Evolutionary conservation across 2,329 filamentous ascomycete genomes (phyloP).

Genomic region (Fusarium musae): DNA sequence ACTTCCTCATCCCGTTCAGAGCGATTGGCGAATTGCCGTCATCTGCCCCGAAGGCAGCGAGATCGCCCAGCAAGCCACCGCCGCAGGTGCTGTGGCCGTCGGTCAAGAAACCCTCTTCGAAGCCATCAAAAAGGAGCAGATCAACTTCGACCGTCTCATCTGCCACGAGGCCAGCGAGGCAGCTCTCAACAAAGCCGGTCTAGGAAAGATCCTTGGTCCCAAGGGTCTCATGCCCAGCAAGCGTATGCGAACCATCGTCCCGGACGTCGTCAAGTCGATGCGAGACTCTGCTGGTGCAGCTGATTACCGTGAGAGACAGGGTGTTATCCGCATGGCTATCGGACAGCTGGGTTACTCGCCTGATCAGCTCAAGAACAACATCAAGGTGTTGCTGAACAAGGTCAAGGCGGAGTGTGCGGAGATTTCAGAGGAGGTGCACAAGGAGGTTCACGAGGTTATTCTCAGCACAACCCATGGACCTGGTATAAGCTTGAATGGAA

Average conservation of each 20-base stretch:
- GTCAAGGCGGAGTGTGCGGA: slow-evolving; percentile 82
- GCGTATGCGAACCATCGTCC: slow-evolving; percentile 90
- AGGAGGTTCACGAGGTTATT: slow-evolving; percentile 70
- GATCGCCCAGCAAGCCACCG: slow-evolving; percentile 76
- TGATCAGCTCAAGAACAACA: slow-evolving; percentile 84
- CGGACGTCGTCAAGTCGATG: slow-evolving; percentile 79
- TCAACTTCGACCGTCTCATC: slow-evolving; percentile 90
- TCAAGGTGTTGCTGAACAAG: slow-evolving; percentile 79
- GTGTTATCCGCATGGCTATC: slow-evolving; percentile 88
- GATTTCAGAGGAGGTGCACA: slow-evolving; percentile 66
- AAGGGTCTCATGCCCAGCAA: slow-evolving; percentile 90
- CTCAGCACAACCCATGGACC: slow-evolving; percentile 89
- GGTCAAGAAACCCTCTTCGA: slow-evolving; percentile 90
- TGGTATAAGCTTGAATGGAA: slow-evolving; percentile 86
- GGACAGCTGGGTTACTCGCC: slow-evolving; percentile 91
- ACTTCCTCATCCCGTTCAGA: slow-evolving; percentile 89
- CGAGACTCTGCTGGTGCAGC: slow-evolving; percentile 84
- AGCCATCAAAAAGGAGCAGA: slow-evolving; percentile 75
- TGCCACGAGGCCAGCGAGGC: slow-evolving; percentile 83
- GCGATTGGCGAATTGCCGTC: slow-evolving; percentile 88
- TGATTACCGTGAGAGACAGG: slow-evolving; percentile 86
- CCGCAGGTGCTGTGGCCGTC: slow-evolving; percentile 82
- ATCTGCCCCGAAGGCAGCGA: slow-evolving; percentile 86
- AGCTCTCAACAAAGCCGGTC: slow-evolving; percentile 81
- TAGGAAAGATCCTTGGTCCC: slow-evolving; percentile 87